These are phyloP conservation scores for Thinopyrum obtusiflorum DNA, from an alignment of 202 grass and related monocot species.

Conservation along the genomic window DNA sequence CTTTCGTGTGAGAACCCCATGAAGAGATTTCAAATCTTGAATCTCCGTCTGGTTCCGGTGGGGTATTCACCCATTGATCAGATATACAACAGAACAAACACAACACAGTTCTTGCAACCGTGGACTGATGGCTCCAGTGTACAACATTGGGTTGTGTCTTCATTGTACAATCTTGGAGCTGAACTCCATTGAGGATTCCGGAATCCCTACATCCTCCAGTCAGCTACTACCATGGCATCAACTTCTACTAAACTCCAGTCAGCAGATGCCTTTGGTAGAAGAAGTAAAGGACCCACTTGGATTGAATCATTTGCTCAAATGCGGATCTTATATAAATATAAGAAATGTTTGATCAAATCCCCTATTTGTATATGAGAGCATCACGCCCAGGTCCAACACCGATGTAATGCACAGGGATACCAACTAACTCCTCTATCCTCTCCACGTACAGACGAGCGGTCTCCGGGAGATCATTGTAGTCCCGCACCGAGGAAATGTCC, in stretches of 20 bases:
- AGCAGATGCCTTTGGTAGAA: not conserved
- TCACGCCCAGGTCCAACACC: slow-evolving; percentile 82
- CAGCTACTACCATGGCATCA: too few species aligned
- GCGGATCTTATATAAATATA: not conserved
- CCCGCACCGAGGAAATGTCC: slow-evolving; percentile 66
- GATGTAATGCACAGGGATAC: slow-evolving; percentile 80
- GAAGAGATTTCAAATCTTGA: too few species aligned
- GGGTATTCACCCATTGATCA: too few species aligned
- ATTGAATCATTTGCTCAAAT: not conserved
- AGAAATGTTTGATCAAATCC: not conserved
- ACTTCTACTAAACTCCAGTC: not conserved
- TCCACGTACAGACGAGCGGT: slow-evolving; percentile 67
- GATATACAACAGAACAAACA: too few species aligned
- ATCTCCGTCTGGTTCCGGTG: too few species aligned
- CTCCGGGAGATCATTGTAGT: slow-evolving; percentile 66
- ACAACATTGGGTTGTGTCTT: too few species aligned
- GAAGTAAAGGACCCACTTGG: not conserved
- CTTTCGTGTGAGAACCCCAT: too few species aligned
- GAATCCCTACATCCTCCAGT: too few species aligned
- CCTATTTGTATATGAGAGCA: slow-evolving; percentile 84
- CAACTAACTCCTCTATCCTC: slow-evolving; percentile 87
- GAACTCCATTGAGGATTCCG: too few species aligned
- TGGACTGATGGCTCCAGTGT: too few species aligned
- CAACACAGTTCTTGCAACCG: too few species aligned
- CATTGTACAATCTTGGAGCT: too few species aligned